phyloP scores from a whole-genome alignment of 1,284 basidiomycete species.

The Marasmius oreades region DNA sequence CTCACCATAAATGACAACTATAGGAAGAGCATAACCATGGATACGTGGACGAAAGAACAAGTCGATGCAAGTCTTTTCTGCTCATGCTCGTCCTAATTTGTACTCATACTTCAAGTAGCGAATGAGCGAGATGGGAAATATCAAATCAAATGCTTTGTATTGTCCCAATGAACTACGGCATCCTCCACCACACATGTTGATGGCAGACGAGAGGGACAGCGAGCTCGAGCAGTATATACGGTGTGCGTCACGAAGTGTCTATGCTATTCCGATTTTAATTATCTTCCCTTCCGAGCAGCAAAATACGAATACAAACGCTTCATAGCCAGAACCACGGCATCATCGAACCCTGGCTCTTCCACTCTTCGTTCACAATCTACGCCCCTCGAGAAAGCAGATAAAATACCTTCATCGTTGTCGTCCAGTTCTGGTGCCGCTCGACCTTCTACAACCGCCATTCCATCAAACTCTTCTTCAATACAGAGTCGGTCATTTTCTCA shows the following conservation, averaged over 20 bases:
- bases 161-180: slow-evolving; percentile 75
- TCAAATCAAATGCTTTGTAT: slow-evolving; percentile 69
- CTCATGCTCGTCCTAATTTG: slow-evolving; percentile 6
- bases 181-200: slow-evolving; percentile 76
- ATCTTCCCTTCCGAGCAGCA: slow-evolving; percentile 33
- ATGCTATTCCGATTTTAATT: neutral
- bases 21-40: slow-evolving; percentile 82
- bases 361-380: slow-evolving; percentile 37
- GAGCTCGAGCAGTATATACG: slow-evolving; percentile 85
- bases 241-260: slow-evolving; percentile 38
- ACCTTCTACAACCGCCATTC: slow-evolving; percentile 11
- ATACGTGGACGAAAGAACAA: slow-evolving; percentile 84
- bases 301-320: slow-evolving; percentile 76
- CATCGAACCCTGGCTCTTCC: slow-evolving; percentile 34
- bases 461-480: slow-evolving; percentile 4
- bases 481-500: slow-evolving; percentile 29
- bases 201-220: slow-evolving; percentile 76
- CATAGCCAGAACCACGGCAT: slow-evolving; percentile 34
- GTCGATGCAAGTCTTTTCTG: slow-evolving; percentile 53
- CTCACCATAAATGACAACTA: slow-evolving; percentile 1
- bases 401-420: neutral
- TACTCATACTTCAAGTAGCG: slow-evolving; percentile 30
- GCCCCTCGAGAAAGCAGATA: neutral
- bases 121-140: slow-evolving; percentile 76
- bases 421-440: neutral